Evolutionary conservation across 768 basidiomycete species (phyloP).

Genomic region (Leccinum rimulosum): DNA sequence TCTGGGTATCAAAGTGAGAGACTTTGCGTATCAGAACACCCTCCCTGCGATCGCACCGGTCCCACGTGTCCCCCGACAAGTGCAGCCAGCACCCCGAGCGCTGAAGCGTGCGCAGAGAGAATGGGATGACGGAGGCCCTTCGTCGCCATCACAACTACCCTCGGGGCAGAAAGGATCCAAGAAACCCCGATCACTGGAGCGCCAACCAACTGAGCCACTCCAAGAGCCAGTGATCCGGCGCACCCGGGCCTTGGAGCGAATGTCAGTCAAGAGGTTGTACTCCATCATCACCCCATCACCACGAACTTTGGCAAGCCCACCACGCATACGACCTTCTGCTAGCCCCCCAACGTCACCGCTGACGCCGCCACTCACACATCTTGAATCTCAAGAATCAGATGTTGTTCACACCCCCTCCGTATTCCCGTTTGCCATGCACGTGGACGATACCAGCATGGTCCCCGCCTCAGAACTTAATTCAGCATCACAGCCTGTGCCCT

Average conservation of each 20-base stretch:
- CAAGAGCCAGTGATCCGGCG: constrained; percentile 20
- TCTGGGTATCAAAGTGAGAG: constrained; percentile 44
- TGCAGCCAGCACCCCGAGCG: constrained; percentile 41
- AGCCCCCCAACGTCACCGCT: constrained; percentile 31
- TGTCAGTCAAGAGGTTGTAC: constrained; percentile 12
- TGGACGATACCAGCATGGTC: constrained; percentile 31
- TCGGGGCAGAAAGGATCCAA: constrained; percentile 10
- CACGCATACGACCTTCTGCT: constrained; percentile 10
- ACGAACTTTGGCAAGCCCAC: constrained; percentile 7
- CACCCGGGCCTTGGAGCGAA: constrained; percentile 21
- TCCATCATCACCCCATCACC: constrained; percentile 12
- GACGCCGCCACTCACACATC: constrained; percentile 23
- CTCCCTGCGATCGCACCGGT: constrained; percentile 59
- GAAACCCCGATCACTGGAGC: constrained; percentile 29
- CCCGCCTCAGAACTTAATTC: constrained; percentile 39
- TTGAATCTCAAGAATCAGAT: constrained; percentile 45
- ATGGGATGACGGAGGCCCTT: constrained; percentile 26
- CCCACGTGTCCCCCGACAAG: constrained; percentile 44
- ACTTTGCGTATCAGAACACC: constrained; percentile 69
- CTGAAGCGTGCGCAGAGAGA: constrained; percentile 39
- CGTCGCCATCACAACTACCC: constrained; percentile 8
- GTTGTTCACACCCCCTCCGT: constrained; percentile 47
- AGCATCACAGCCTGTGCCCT: constrained; percentile 26
- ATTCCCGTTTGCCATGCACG: constrained; percentile 28
- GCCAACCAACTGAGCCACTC: constrained; percentile 36